Evolutionary conservation across 257 asterid genomes (phyloP), one percentile per base, ranked within the genome.

Genomic region (Lavandula angustifolia): DNA sequence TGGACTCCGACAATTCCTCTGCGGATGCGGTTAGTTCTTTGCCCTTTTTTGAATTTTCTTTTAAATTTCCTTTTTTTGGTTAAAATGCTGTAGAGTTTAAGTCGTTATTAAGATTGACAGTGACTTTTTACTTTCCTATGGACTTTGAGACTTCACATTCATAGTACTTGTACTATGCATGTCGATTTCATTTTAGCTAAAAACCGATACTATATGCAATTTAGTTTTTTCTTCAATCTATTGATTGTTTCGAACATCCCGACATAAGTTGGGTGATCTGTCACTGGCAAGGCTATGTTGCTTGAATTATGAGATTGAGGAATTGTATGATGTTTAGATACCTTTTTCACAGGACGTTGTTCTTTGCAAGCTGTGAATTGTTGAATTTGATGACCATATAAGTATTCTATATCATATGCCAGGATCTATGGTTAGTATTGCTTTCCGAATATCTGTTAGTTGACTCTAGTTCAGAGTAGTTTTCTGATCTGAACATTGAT

Each of bases 1-100:
- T 94, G 88, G 85, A 87, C 47, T 68, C 86, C 8, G 99, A 90
- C 58, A 87, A 84, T 70, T 92, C 96, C 27, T 77, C 94, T 7
- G 82, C 75, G 6, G 90, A 92, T 80, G 95, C 97, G 95, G 99
- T 92, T 53, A 79, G 95, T 60, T 46, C 38, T 60, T 63, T 54
- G n/a, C 5, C 48, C 7, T 51, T 7, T 47, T 34, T 18, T 14
- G 29, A 37, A 3, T 3, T 31, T 18, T 4, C 3, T 12, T 16
- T 49, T 6, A 1, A 12, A 14, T 17, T 50, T 29, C 63, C 34
- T 49, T 9, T 35, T 10, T 35, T 29, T 34, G 22, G 9, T 34
- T 16, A 12, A 35, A 42, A 64, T 66, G 66, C 54, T 42, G 12
- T 55, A 74, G 62, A 9, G 46, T 59, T 54, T 66, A 11, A 49